A percentile compares a stretch with the other conserved stretches of the same genome.
phyloP scores from a whole-genome alignment of 805 yeast genomes.

The Ogataea paraovalis region DNA sequence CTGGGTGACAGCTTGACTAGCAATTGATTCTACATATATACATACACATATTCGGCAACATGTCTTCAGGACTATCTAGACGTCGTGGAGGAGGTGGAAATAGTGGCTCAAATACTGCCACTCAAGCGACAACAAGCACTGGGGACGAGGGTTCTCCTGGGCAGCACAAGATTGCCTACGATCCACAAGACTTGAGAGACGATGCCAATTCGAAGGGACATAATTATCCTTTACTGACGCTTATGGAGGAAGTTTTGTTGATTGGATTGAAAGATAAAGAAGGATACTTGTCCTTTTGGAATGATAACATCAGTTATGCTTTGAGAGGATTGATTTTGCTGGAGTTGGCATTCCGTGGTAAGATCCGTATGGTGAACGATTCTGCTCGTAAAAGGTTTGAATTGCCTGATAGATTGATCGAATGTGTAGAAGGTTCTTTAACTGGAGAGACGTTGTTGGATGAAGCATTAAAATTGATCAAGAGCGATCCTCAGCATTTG shows the following conservation, averaged over 20 bases:
- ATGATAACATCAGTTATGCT: slow-evolving; percentile 94
- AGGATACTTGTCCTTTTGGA: slow-evolving; percentile 97
- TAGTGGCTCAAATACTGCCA: slow-evolving; percentile 19
- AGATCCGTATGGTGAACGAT: slow-evolving; percentile 85
- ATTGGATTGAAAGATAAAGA: slow-evolving; percentile 94
- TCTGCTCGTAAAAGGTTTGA: slow-evolving; percentile 89
- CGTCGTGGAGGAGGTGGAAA: slow-evolving; percentile 51
- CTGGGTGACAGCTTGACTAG: not conserved
- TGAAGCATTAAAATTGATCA: slow-evolving; percentile 89
- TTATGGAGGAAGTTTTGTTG: slow-evolving; percentile 94
- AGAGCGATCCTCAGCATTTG: slow-evolving; percentile 70
- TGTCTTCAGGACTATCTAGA: slow-evolving; percentile 63
- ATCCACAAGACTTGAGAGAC: slow-evolving; percentile 61
- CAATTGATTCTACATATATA: not conserved
- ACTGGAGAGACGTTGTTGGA: slow-evolving; percentile 96
- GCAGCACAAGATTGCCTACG: slow-evolving; percentile 70
- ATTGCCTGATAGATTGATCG: slow-evolving; percentile 79
- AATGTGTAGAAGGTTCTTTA: slow-evolving; percentile 77
- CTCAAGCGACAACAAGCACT: slow-evolving; percentile 2
- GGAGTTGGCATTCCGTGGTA: slow-evolving; percentile 88
- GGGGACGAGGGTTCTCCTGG: slow-evolving; percentile 3
- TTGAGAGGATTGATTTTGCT: slow-evolving; percentile 89
- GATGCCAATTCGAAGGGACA: slow-evolving; percentile 32
- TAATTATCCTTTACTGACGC: slow-evolving; percentile 68
- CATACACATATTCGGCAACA: slow-evolving; percentile 3